Conservation (phyloP, 768 basidiomycete genomes). For the Mycena olivaceomarginata region DNA sequence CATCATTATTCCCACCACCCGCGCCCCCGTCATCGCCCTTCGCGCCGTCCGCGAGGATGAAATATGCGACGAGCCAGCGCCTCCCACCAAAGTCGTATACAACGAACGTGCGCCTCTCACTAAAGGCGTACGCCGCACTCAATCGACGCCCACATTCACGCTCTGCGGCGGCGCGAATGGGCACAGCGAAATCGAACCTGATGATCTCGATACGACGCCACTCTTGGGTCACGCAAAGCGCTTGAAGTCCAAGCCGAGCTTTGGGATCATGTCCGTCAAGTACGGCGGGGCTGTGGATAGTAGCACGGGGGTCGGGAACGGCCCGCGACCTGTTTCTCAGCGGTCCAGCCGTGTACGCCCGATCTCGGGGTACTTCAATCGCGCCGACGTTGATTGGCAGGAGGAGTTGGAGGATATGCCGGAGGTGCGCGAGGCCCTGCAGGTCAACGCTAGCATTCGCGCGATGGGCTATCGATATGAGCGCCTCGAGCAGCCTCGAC, state of each 20-base stretch:
- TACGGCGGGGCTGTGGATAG: neutral
- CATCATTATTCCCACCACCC: neutral
- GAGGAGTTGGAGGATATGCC: neutral
- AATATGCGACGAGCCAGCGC: neutral
- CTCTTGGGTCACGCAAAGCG: neutral
- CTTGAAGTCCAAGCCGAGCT: neutral
- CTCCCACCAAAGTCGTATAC: neutral
- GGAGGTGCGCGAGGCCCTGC: slow-evolving; percentile 6
- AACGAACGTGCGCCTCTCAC: neutral
- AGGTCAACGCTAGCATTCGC: neutral
- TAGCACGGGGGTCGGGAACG: neutral
- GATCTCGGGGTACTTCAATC: neutral
- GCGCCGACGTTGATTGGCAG: neutral
- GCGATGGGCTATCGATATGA: slow-evolving; percentile 7
- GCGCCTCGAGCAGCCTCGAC: neutral
- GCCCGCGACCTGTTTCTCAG: neutral
- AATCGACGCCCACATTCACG: neutral
- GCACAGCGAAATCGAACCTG: neutral
- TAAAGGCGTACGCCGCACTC: neutral
- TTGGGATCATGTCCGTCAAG: neutral
- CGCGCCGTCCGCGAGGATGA: neutral
- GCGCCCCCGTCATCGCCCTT: neutral
- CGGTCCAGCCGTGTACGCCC: neutral
- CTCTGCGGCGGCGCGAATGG: neutral
- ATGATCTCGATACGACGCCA: neutral